A percentile compares a stretch with the other conserved stretches of the same genome.
Evolutionary conservation across 2,329 filamentous ascomycete species (phyloP).

Genomic region (Aspergillus puulaauensis): DNA sequence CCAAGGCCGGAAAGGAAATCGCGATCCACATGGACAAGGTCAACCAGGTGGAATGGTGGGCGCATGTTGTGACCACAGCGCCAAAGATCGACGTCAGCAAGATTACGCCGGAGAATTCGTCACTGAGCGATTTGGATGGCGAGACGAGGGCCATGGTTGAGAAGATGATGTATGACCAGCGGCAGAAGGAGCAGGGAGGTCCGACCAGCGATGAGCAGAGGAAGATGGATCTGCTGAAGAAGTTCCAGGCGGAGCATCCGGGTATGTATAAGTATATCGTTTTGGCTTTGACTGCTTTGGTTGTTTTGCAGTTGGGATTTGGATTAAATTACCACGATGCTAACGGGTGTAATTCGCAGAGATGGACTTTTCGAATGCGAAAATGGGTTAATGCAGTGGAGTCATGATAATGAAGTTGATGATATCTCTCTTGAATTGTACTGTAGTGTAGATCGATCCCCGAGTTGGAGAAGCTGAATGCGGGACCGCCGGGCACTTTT

Average conservation of each 20-base stretch:
- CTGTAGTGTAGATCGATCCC: neutral
- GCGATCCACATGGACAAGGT: conserved; percentile 89
- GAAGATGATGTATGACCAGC: conserved; percentile 99
- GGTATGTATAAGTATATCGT: conserved; percentile 27
- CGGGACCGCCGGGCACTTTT: neutral
- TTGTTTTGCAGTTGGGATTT: neutral
- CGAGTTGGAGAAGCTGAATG: conserved; percentile 1
- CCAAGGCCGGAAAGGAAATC: conserved; percentile 68
- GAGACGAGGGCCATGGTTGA: conserved; percentile 97
- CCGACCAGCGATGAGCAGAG: conserved; percentile 93
- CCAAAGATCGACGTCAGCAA: conserved; percentile 94
- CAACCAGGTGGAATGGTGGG: conserved; percentile 99
- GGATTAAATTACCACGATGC: neutral
- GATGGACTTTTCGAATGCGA: conserved; percentile 68
- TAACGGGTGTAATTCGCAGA: conserved; percentile 38
- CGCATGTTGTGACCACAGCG: conserved; percentile 80
- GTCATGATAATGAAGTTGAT: conserved; percentile 18
- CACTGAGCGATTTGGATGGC: conserved; percentile 87
- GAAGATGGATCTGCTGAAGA: conserved; percentile 87
- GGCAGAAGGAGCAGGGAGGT: conserved; percentile 89
- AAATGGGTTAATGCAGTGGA: conserved; percentile 49
- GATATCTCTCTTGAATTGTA: conserved; percentile 4
- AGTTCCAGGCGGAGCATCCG: conserved; percentile 81
- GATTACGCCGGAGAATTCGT: conserved; percentile 90
- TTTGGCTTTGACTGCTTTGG: neutral